A percentile compares a stretch with the other conserved stretches of the same genome.
Evolutionary conservation across 495 filamentous ascomycete genomes (phyloP).

Genomic region (Margaritispora aquatica): DNA sequence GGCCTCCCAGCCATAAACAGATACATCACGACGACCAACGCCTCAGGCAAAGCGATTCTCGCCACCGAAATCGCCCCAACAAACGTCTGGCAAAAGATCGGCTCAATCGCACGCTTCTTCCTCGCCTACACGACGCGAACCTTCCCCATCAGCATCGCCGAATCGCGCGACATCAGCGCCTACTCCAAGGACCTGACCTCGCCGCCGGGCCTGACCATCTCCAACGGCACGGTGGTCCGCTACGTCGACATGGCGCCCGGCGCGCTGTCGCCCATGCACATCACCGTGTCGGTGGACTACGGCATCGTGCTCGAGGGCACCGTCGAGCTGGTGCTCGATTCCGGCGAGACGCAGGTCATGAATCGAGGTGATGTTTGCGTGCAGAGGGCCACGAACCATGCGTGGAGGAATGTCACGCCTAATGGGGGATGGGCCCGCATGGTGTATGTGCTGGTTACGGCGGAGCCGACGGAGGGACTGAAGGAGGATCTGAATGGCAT

Average conservation of each 20-base stretch:
- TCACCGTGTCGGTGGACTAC: slow-evolving; percentile 68
- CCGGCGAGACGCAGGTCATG: slow-evolving; percentile 49
- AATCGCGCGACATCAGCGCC: slow-evolving; percentile 3
- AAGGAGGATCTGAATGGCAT: slow-evolving; percentile 7
- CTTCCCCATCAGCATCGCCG: slow-evolving; percentile 8
- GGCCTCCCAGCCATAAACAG: slow-evolving; percentile 13
- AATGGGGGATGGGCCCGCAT: slow-evolving; percentile 48
- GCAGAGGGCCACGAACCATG: slow-evolving; percentile 37
- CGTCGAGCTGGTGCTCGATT: slow-evolving; percentile 56
- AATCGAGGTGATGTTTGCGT: slow-evolving; percentile 42
- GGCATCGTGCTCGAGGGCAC: slow-evolving; percentile 69
- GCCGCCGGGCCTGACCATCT: slow-evolving; percentile 11
- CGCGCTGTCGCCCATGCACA: slow-evolving; percentile 45
- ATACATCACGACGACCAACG: slow-evolving; percentile 13
- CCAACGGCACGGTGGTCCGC: slow-evolving; percentile 6
- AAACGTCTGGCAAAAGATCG: slow-evolving; percentile 6
- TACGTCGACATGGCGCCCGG: slow-evolving; percentile 8
- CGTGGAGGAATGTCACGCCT: slow-evolving; percentile 47
- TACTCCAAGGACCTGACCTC: slow-evolving; percentile 8
- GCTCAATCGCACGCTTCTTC: slow-evolving; percentile 10
- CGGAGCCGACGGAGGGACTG: neutral
- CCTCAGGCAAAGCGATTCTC: slow-evolving; percentile 9
- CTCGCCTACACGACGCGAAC: slow-evolving; percentile 10
- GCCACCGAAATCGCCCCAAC: neutral
- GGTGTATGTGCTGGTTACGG: slow-evolving; percentile 47